Evolutionary conservation across 768 basidiomycete genomes (phyloP).

Genomic region (Pleurotus sapidus): DNA sequence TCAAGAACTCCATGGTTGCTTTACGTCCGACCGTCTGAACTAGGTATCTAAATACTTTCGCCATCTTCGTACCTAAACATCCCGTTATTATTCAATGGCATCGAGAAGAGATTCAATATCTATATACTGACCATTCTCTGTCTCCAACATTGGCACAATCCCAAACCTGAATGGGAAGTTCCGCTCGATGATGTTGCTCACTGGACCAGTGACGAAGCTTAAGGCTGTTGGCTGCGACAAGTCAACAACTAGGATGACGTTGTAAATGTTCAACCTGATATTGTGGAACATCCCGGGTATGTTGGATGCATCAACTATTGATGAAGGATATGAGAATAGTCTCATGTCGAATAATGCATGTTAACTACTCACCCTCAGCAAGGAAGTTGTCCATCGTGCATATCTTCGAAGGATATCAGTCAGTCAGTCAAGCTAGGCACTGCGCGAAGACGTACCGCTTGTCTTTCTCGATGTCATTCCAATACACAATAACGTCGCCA

Average conservation of each 20-base stretch:
- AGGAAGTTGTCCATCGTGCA: constrained; percentile 45
- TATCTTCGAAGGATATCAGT: constrained; percentile 34
- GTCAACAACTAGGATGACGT: constrained; percentile 80
- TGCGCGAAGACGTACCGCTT: constrained; percentile 37
- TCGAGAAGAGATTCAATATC: neutral
- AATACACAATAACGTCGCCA: constrained; percentile 73
- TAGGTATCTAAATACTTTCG: constrained; percentile 67
- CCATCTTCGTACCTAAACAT: constrained; percentile 59
- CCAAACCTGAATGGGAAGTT: constrained; percentile 83
- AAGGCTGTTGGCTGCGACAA: constrained; percentile 61
- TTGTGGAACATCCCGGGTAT: constrained; percentile 75
- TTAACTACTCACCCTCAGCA: constrained; percentile 40
- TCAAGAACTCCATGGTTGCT: constrained; percentile 60
- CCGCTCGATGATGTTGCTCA: constrained; percentile 70
- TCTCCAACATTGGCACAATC: constrained; percentile 71
- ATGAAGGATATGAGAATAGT: neutral
- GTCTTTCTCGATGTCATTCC: constrained; percentile 92
- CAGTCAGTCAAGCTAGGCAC: neutral
- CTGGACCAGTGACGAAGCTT: constrained; percentile 58
- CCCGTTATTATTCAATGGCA: neutral
- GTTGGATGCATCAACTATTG: constrained; percentile 52
- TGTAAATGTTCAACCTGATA: constrained; percentile 79
- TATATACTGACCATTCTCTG: constrained; percentile 31
- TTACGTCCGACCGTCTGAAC: constrained; percentile 60
- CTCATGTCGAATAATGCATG: neutral